phyloP scores from a whole-genome alignment of 768 basidiomycete genomes.

The Lactarius pseudohatsudake region DNA sequence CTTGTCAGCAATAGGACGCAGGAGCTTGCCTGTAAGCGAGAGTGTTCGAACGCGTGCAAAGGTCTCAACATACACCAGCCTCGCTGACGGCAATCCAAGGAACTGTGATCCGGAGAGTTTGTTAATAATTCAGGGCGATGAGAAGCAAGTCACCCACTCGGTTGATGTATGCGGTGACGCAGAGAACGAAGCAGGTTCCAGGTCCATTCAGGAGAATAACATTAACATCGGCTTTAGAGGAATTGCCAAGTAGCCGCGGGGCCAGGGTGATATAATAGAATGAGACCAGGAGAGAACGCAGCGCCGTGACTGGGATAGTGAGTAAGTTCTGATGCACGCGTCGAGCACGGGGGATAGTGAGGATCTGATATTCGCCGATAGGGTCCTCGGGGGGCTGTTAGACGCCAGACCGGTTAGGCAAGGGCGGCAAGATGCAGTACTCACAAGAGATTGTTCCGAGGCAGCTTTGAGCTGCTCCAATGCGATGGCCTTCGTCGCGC shows the following conservation, averaged over 20 bases:
- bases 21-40: slow-evolving; percentile 80
- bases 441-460: slow-evolving; percentile 23
- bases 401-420: neutral
- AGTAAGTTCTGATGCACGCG: slow-evolving; percentile 78
- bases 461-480: slow-evolving; percentile 54
- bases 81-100: slow-evolving; percentile 67
- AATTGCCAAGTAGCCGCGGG: slow-evolving; percentile 38
- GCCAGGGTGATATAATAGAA: slow-evolving; percentile 58
- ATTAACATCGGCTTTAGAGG: slow-evolving; percentile 69
- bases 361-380: slow-evolving; percentile 44
- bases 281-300: slow-evolving; percentile 59
- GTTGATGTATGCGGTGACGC: slow-evolving; percentile 65
- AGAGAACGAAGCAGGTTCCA: slow-evolving; percentile 86
- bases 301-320: slow-evolving; percentile 65
- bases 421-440: slow-evolving; percentile 18
- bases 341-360: slow-evolving; percentile 84
- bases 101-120: slow-evolving; percentile 48
- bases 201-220: slow-evolving; percentile 91
- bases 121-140: slow-evolving; percentile 18
- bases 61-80: slow-evolving; percentile 86
- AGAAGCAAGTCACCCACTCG: slow-evolving; percentile 49
- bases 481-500: slow-evolving; percentile 62
- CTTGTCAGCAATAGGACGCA: slow-evolving; percentile 83
- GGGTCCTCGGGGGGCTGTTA: slow-evolving; percentile 9
- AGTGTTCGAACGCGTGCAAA: slow-evolving; percentile 84